Evolutionary conservation across 2,329 filamentous ascomycete species (phyloP).

Genomic region (Sporothrix euskadiensis): DNA sequence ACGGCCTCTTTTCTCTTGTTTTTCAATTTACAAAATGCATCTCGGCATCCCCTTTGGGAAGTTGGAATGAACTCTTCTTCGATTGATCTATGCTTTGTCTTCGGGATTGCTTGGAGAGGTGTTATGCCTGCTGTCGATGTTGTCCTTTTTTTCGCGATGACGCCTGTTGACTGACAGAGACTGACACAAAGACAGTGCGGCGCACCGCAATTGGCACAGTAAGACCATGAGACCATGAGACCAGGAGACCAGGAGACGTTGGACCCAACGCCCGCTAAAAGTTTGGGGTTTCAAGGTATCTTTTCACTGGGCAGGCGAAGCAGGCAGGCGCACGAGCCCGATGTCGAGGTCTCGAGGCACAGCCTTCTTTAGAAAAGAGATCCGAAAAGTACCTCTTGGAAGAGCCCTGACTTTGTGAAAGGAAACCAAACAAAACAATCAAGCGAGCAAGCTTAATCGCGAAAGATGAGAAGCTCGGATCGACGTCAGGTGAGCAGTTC

Average conservation of each 20-base stretch:
- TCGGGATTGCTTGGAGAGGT: background rate
- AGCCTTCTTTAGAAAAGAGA: background rate
- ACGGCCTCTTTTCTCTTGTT: background rate
- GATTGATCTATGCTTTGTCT: background rate
- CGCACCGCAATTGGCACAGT: background rate
- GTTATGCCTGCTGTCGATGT: background rate
- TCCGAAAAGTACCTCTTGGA: background rate
- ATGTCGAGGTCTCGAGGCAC: background rate
- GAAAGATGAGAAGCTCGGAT: background rate
- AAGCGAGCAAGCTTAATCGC: background rate
- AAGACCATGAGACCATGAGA: background rate
- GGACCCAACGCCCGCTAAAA: background rate
- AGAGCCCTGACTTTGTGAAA: background rate
- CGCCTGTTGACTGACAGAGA: background rate
- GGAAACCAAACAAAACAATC: background rate
- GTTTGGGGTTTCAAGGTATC: background rate
- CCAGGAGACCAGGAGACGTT: background rate
- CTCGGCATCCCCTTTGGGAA: conserved; percentile 8
- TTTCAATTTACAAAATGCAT: background rate
- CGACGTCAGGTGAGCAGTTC: conserved; percentile 7
- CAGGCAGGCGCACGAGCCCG: background rate
- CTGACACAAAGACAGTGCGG: background rate
- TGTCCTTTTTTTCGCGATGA: background rate
- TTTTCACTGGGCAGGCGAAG: background rate
- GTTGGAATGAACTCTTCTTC: background rate